These are phyloP conservation scores for Phytophthora fragariaefolia DNA, from an alignment of 352 stramenopile genomes.

Conservation along the genomic window DNA sequence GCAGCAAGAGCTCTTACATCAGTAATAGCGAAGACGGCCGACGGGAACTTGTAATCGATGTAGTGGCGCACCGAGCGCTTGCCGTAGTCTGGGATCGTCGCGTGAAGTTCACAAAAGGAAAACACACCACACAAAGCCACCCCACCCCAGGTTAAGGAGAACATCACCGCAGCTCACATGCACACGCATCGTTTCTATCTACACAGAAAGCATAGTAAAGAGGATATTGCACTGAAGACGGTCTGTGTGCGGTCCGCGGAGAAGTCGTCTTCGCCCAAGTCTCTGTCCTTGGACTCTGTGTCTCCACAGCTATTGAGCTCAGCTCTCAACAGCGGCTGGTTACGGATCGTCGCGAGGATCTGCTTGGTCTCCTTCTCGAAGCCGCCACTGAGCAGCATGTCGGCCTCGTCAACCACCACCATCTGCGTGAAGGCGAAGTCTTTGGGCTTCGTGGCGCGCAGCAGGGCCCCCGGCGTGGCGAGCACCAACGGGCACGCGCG, in stretches of 20 bases:
- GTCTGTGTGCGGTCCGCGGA: slow-evolving; percentile 53
- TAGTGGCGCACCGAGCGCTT: slow-evolving; percentile 72
- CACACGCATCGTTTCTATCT: no score
- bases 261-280: slow-evolving; percentile 33
- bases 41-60: slow-evolving; percentile 82
- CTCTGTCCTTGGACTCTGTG: slow-evolving; percentile 4
- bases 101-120: slow-evolving; percentile 37
- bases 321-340: slow-evolving; percentile 62
- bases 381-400: slow-evolving; percentile 80
- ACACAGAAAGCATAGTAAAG: slow-evolving; percentile 13
- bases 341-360: slow-evolving; percentile 81
- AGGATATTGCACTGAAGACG: slow-evolving; percentile 86
- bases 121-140: slow-evolving; percentile 20
- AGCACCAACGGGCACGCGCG: slow-evolving; percentile 61
- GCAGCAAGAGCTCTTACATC: slow-evolving; percentile 37
- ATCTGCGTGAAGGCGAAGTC: slow-evolving; percentile 81
- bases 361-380: slow-evolving; percentile 86
- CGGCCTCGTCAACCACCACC: slow-evolving; percentile 83
- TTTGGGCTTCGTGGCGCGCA: slow-evolving; percentile 64
- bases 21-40: slow-evolving; percentile 65
- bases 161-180: background rate
- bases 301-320: slow-evolving; percentile 50
- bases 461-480: slow-evolving; percentile 67
- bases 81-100: slow-evolving; percentile 84
- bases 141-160: slow-evolving; percentile 34